A percentile compares a stretch with the other conserved stretches of the same genome.
These are phyloP conservation scores for Globisporangium acanthophoron DNA, from an alignment of 352 stramenopile genomes.

Conservation along the genomic window DNA sequence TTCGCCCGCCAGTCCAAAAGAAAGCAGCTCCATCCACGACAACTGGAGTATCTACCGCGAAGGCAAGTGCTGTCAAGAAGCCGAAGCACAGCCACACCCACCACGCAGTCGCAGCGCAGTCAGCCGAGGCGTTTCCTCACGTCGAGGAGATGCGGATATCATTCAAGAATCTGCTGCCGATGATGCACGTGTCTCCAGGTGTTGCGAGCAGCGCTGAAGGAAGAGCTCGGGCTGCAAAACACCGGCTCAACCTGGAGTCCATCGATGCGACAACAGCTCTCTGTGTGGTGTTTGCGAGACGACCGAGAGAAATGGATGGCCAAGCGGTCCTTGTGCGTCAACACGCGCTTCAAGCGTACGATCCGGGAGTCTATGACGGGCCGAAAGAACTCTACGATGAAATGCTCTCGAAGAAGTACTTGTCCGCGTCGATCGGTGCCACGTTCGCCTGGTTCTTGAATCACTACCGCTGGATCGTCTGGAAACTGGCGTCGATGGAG, in stretches of 20 bases:
- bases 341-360: constrained; percentile 8
- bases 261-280: constrained; percentile 28
- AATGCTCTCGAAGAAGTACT: constrained; percentile 22
- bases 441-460: constrained; percentile 61
- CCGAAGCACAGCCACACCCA: constrained; percentile 9
- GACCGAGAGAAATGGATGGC: background rate
- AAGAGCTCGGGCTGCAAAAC: background rate
- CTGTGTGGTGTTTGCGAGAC: constrained; percentile 20
- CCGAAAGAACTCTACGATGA: constrained; percentile 30
- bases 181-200: background rate
- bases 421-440: constrained; percentile 25
- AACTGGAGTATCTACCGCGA: constrained; percentile 2
- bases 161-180: constrained; percentile 17
- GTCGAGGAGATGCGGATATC: constrained; percentile 49
- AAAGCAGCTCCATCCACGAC: constrained; percentile 16
- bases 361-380: constrained; percentile 11
- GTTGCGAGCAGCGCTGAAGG: constrained; percentile 4
- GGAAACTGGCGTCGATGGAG: constrained; percentile 63
- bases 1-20: constrained; percentile 34
- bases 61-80: constrained; percentile 13
- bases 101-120: background rate
- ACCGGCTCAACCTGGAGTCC: constrained; percentile 19
- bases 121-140: constrained; percentile 12
- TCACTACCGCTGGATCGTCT: constrained; percentile 72
- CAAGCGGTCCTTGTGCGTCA: constrained; percentile 6